phyloP scores from a whole-genome alignment of 192 early-diverging fungal species.

The Oehlia diaphana region DNA sequence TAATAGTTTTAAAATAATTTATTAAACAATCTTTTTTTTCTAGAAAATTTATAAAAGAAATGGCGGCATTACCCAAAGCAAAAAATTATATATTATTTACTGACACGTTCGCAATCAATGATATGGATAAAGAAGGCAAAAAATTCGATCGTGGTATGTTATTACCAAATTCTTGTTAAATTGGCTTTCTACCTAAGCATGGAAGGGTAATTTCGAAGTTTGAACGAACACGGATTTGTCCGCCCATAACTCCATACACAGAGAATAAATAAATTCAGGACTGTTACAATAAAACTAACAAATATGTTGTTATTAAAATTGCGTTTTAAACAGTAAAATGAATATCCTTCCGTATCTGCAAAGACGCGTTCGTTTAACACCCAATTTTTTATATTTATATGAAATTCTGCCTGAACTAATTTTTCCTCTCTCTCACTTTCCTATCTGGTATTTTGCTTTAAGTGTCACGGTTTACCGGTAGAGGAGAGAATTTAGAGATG shows the following conservation, averaged over 20 bases:
- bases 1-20: no score
- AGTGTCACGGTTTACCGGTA: conserved; percentile 87
- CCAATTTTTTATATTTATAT: no score
- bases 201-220: neutral
- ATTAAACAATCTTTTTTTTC: no score
- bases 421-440: neutral
- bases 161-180: neutral
- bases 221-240: no score
- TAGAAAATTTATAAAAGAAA: neutral
- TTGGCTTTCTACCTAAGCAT: neutral
- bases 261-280: neutral
- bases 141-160: conserved; percentile 87
- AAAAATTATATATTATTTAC: conserved; percentile 80
- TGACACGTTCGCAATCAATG: conserved; percentile 87
- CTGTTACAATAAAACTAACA: neutral
- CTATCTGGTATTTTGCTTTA: neutral
- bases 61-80: conserved; percentile 4
- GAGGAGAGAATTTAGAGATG: conserved; percentile 85
- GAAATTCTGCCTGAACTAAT: no score
- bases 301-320: neutral
- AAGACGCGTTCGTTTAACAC: no score
- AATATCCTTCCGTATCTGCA: no score
- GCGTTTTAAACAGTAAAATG: no score
- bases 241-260: no score
- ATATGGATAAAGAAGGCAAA: conserved; percentile 87